Base-by-base conservation (phyloP, 495 filamentous ascomycete genomes). In the Talaromyces borbonicus region DNA sequence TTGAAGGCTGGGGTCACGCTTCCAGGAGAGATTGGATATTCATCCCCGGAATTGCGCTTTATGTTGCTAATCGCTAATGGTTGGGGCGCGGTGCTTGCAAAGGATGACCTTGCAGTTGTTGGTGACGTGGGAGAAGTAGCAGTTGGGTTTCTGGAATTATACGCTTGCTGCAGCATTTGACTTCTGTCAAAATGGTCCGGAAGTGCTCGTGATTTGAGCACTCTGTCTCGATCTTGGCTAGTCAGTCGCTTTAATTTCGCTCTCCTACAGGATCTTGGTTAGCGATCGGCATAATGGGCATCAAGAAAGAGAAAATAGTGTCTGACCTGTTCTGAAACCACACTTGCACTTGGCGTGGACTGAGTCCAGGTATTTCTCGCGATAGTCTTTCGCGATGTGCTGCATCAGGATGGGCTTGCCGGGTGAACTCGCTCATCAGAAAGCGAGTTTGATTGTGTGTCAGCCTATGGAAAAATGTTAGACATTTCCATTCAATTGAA, bases 391-490 rank as follows among this genome's bases (percentile, higher is more conserved):
- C 89, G 47, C 90, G 78, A 66, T 97, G 89, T 35, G 87, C 85
- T 24, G 90, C 90, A 61, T 97, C 90, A 9, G 90, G 90, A 66
- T 97, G 90, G 16, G 90, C 85, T 55, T 97, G 88, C 52, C 90
- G 87, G 42, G 87, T 85, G 56, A 96, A 97, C 64, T 97, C 90
- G 60, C 87, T 96, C 88, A 95, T 93, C 43, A 97, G 68, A 55
- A 95, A 97, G 23, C 90, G 79, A 20, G 90, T 97, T 74, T 97
- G 90, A 53, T 92, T 92, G 58, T 96, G 90, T 9, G 90, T 97
- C 51, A 97, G 79, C 50, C 90, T 97, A 56, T 22, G 14, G 46
- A 26, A 7, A 30, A 8, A 38, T 38, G 16, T 32, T 7, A 4
- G 26, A 18, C 5, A 24, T 24, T 45, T 31, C 6, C 1, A 16